phyloP scores from a whole-genome alignment of 192 early-diverging fungal genomes.

The Rhizoclosmatium globosum region DNA sequence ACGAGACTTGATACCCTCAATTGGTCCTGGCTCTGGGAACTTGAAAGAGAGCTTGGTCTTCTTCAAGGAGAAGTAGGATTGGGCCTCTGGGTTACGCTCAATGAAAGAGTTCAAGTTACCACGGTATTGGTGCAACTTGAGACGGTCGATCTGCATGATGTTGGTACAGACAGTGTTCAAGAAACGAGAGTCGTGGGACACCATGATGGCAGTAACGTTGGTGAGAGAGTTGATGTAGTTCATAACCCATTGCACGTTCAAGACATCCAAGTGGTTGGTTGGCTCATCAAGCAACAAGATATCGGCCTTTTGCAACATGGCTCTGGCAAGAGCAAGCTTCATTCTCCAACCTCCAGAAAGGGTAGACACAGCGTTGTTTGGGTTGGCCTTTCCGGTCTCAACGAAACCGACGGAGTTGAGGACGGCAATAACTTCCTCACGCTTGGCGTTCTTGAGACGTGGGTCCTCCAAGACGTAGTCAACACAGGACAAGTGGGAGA shows the following conservation, averaged over 20 bases:
- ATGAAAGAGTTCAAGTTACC: constrained; percentile 85
- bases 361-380: constrained; percentile 63
- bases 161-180: constrained; percentile 80
- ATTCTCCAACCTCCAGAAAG: constrained; percentile 93
- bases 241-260: constrained; percentile 67
- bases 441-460: constrained; percentile 36
- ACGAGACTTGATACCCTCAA: constrained; percentile 82
- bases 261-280: constrained; percentile 85
- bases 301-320: constrained; percentile 86
- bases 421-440: constrained; percentile 65
- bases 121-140: constrained; percentile 79
- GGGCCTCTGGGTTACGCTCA: constrained; percentile 77
- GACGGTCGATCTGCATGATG: constrained; percentile 87
- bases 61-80: constrained; percentile 78
- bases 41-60: constrained; percentile 70
- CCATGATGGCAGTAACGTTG: constrained; percentile 84
- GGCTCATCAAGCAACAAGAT: constrained; percentile 87
- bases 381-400: constrained; percentile 64
- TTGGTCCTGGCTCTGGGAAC: constrained; percentile 80
- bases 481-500: constrained; percentile 72
- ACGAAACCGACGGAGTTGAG: constrained; percentile 75
- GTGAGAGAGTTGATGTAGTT: constrained; percentile 77
- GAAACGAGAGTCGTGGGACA: constrained; percentile 89
- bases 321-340: constrained; percentile 88
- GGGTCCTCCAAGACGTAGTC: constrained; percentile 72